phyloP scores from a whole-genome alignment of 1,284 basidiomycete genomes.

The Tremellales sp. region DNA sequence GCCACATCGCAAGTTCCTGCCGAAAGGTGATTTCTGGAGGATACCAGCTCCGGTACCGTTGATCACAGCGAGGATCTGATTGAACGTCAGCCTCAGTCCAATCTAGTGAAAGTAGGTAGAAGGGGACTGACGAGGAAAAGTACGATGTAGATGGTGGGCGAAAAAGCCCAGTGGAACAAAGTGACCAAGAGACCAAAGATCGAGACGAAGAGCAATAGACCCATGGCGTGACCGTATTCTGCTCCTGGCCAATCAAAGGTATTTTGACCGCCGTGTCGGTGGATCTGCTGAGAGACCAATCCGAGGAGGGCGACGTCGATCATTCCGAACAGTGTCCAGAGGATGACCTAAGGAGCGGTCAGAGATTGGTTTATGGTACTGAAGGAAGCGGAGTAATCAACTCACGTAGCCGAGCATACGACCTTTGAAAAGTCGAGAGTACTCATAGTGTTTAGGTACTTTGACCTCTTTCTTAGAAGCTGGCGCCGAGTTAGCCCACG shows the following conservation, averaged over 20 bases:
- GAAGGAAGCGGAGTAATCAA: not conserved
- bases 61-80: conserved; percentile 15
- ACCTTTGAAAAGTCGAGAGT: not conserved
- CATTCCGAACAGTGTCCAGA: conserved; percentile 56
- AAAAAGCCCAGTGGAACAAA: conserved; percentile 33
- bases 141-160: conserved; percentile 23
- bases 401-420: not conserved
- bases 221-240: conserved; percentile 30
- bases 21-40: conserved; percentile 37
- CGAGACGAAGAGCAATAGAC: conserved; percentile 33
- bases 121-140: conserved; percentile 24
- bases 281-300: conserved; percentile 38
- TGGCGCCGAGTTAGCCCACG: too few relatives aligned
- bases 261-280: conserved; percentile 25
- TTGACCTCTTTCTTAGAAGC: too few relatives aligned
- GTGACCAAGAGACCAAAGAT: conserved; percentile 32
- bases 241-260: conserved; percentile 22
- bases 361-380: too few relatives aligned
- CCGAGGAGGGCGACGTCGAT: conserved; percentile 51
- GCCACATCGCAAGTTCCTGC: conserved; percentile 38
- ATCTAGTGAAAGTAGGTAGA: not conserved
- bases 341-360: conserved; percentile 47
- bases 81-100: conserved; percentile 2
- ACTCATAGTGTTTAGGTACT: not conserved
- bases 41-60: conserved; percentile 36